Percentiles rank a stretch among this genome's conserved stretches.
These are phyloP conservation scores for Mycena kentingensis DNA, from an alignment of 768 basidiomycete genomes.

Conservation along the genomic window DNA sequence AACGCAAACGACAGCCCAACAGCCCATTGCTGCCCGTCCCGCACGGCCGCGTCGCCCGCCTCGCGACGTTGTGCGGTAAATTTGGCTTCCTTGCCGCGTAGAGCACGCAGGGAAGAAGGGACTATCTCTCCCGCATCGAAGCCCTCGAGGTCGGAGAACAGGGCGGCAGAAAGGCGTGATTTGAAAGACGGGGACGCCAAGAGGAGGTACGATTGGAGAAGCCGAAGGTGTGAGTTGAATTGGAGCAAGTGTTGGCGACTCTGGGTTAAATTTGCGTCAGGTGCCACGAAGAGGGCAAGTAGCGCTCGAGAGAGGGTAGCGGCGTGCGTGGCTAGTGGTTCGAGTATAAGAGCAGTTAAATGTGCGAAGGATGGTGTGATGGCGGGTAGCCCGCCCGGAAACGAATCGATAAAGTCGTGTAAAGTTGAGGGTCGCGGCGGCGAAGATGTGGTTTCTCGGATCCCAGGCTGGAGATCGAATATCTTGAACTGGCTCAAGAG, in stretches of 20 bases:
- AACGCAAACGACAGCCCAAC: constrained; percentile 75
- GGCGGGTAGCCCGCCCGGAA: constrained; percentile 61
- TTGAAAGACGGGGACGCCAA: constrained; percentile 75
- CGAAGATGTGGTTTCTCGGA: constrained; percentile 30
- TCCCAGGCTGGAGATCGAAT: constrained; percentile 71
- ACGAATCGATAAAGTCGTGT: constrained; percentile 51
- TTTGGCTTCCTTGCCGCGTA: neutral
- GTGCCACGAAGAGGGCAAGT: constrained; percentile 64
- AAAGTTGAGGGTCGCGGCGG: constrained; percentile 36
- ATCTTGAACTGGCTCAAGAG: constrained; percentile 50
- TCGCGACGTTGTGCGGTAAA: constrained; percentile 30
- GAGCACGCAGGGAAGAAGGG: constrained; percentile 11
- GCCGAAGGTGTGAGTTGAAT: constrained; percentile 62
- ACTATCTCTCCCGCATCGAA: constrained; percentile 36
- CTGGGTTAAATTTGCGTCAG: constrained; percentile 42
- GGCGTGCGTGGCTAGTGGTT: constrained; percentile 62
- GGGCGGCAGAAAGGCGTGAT: constrained; percentile 62
- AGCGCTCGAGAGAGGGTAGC: constrained; percentile 66
- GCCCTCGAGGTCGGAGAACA: constrained; percentile 76
- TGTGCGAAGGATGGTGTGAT: constrained; percentile 65
- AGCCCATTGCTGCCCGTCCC: constrained; percentile 48
- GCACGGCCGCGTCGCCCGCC: constrained; percentile 27
- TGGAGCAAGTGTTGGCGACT: constrained; percentile 43
- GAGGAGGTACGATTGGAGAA: constrained; percentile 76
- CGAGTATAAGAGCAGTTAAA: constrained; percentile 63